A percentile compares a stretch with the other conserved stretches of the same genome.
Conservation (phyloP, 2,329 filamentous ascomycete genomes). For the Fusarium goolgardi region DNA sequence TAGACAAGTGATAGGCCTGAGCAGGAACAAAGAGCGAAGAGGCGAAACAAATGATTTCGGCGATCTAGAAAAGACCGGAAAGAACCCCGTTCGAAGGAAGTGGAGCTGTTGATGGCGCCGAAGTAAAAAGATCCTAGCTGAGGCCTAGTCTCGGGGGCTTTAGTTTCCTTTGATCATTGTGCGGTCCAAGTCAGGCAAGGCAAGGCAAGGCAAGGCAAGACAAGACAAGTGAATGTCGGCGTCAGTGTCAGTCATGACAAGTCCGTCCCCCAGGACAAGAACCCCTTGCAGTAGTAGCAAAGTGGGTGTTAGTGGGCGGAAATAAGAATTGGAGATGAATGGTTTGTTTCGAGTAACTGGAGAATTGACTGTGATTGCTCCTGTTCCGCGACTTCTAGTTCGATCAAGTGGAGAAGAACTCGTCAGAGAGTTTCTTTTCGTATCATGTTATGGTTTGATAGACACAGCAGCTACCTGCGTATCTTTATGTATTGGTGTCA, state of each 20-base stretch:
- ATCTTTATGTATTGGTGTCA: slow-evolving; percentile 17
- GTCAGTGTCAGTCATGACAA: background rate
- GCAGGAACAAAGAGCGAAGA: slow-evolving; percentile 14
- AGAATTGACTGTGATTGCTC: background rate
- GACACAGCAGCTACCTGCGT: slow-evolving; percentile 2
- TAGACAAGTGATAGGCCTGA: background rate
- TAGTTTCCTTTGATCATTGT: background rate
- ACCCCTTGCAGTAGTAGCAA: slow-evolving; percentile 16
- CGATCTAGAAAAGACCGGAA: slow-evolving; percentile 40
- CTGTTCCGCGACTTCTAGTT: slow-evolving; percentile 3
- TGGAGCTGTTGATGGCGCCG: slow-evolving; percentile 29
- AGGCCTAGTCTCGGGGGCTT: slow-evolving; percentile 11
- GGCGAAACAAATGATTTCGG: slow-evolving; percentile 33
- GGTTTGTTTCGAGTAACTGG: slow-evolving; percentile 31
- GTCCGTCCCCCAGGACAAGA: background rate
- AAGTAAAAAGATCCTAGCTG: slow-evolving; percentile 25
- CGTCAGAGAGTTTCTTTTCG: background rate
- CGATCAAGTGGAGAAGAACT: background rate
- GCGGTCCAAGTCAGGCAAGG: background rate
- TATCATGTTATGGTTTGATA: slow-evolving; percentile 9
- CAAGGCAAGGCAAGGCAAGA: background rate
- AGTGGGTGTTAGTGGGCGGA: slow-evolving; percentile 23
- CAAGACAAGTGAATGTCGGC: background rate
- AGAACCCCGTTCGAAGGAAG: slow-evolving; percentile 40
- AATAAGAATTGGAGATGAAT: slow-evolving; percentile 29